A percentile compares a stretch with the other conserved stretches of the same genome.
These are phyloP conservation scores for Aspergillus avenaceus DNA, from an alignment of 495 filamentous ascomycete genomes.

Conservation along the genomic window DNA sequence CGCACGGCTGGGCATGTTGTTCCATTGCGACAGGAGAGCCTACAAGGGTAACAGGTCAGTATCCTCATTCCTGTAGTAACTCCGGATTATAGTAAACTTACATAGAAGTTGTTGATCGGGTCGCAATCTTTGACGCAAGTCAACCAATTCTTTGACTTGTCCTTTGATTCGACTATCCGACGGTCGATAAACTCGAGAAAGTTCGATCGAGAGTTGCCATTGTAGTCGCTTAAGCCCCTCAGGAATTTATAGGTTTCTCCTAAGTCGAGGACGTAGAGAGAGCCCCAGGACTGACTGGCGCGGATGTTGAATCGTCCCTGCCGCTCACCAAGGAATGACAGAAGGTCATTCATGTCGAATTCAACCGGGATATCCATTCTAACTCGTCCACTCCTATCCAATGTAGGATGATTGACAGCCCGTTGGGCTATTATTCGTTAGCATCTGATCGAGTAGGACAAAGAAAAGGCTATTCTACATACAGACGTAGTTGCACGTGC, in stretches of 20 bases:
- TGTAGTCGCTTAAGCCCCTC: conserved; percentile 41
- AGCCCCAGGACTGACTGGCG: conserved; percentile 42
- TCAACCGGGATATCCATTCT: conserved; percentile 40
- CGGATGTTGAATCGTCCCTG: conserved; percentile 47
- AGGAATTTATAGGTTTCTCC: conserved; percentile 43
- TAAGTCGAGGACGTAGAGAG: conserved; percentile 42
- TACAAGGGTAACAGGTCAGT: conserved; percentile 16
- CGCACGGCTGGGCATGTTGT: conserved; percentile 50
- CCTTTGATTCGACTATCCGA: conserved; percentile 44
- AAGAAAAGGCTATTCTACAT: conserved; percentile 8
- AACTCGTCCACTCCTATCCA: conserved; percentile 31
- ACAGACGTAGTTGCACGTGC: conserved; percentile 51
- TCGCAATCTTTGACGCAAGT: conserved; percentile 44
- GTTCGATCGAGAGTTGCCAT: conserved; percentile 41
- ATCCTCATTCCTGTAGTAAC: background rate
- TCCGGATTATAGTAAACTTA: conserved; percentile 19
- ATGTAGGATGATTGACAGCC: conserved; percentile 41
- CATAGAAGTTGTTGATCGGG: conserved; percentile 39
- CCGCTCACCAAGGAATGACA: conserved; percentile 38
- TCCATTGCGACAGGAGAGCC: conserved; percentile 45
- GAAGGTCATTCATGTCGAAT: conserved; percentile 39
- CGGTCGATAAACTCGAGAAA: conserved; percentile 47
- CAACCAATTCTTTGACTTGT: conserved; percentile 47
- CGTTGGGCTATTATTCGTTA: conserved; percentile 39
- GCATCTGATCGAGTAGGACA: conserved; percentile 1